phyloP scores from a whole-genome alignment of 2,329 filamentous ascomycete genomes.

The Nigrograna mackinnonii region DNA sequence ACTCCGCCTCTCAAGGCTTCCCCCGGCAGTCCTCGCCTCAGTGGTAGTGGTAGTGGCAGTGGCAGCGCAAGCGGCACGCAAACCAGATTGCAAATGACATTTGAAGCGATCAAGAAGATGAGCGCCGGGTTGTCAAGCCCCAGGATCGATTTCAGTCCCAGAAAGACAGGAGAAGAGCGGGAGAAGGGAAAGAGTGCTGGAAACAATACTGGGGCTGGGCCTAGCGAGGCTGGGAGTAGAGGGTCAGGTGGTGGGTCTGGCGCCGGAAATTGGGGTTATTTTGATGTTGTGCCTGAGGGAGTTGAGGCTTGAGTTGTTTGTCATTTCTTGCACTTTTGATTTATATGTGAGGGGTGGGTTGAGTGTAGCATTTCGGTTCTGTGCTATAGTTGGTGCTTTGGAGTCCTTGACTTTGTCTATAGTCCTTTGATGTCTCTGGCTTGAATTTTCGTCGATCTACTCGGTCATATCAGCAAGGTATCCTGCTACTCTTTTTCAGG shows the following conservation, averaged over 20 bases:
- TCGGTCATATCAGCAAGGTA: too few species aligned
- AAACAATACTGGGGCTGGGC: neutral
- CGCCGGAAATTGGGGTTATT: slow-evolving; percentile 18
- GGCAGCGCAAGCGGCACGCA: slow-evolving; percentile 2
- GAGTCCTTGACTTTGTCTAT: too few species aligned
- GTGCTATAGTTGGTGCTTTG: too few species aligned
- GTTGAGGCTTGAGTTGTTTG: slow-evolving; percentile 5
- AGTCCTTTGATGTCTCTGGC: too few species aligned
- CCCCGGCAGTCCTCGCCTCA: neutral
- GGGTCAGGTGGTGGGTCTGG: slow-evolving; percentile 3
- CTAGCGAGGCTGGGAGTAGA: neutral
- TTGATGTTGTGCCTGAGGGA: slow-evolving; percentile 17
- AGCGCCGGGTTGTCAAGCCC: slow-evolving; percentile 23
- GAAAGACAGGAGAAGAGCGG: slow-evolving; percentile 5
- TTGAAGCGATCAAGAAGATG: slow-evolving; percentile 31
- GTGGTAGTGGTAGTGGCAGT: neutral
- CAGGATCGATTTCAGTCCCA: slow-evolving; percentile 7
- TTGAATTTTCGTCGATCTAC: too few species aligned
- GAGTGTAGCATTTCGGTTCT: too few species aligned
- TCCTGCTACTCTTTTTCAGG: too few species aligned
- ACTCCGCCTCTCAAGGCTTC: too few species aligned
- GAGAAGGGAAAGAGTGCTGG: neutral
- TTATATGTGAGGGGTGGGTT: neutral
- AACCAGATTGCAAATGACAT: slow-evolving; percentile 28
- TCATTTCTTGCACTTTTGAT: too few species aligned